A percentile compares a stretch with the other conserved stretches of the same genome.
These are phyloP conservation scores for Aphanomyces astaci DNA, from an alignment of 352 stramenopile genomes.

Conservation along the genomic window DNA sequence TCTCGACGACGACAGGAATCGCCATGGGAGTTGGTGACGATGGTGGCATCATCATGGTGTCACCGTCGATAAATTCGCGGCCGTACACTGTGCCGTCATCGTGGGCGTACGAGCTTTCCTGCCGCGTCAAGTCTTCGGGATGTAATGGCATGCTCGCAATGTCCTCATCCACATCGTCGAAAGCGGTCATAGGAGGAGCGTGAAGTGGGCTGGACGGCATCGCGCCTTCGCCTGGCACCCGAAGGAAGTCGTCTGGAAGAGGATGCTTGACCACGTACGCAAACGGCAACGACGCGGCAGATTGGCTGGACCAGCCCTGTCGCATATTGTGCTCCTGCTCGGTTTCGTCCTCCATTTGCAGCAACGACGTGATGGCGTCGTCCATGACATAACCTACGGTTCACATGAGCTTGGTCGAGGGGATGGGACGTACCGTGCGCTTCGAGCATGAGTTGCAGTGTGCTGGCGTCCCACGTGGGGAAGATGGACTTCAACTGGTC, in stretches of 20 bases:
- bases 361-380: slow-evolving; percentile 63
- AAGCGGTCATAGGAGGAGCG: not conserved
- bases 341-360: slow-evolving; percentile 67
- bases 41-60: slow-evolving; percentile 2
- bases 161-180: slow-evolving; percentile 33
- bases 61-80: slow-evolving; percentile 61
- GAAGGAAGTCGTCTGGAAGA: slow-evolving; percentile 69
- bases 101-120: slow-evolving; percentile 59
- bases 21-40: too few relatives aligned
- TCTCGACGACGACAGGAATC: not conserved
- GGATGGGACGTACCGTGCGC: slow-evolving; percentile 30
- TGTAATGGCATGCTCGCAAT: slow-evolving; percentile 50
- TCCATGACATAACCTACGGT: slow-evolving; percentile 59
- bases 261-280: slow-evolving; percentile 56
- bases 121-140: slow-evolving; percentile 44
- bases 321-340: slow-evolving; percentile 27
- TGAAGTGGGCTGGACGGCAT: not conserved
- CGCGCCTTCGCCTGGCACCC: slow-evolving; percentile 31
- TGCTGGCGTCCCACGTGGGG: slow-evolving; percentile 60
- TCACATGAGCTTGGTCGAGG: not conserved
- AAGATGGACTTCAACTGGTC: slow-evolving; percentile 78
- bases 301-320: slow-evolving; percentile 8
- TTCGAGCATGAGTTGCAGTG: slow-evolving; percentile 64
- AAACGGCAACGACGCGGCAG: not conserved
- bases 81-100: slow-evolving; percentile 79